phyloP scores from a whole-genome alignment of 192 early-diverging fungal species.

The Spizellomyces sp. region DNA sequence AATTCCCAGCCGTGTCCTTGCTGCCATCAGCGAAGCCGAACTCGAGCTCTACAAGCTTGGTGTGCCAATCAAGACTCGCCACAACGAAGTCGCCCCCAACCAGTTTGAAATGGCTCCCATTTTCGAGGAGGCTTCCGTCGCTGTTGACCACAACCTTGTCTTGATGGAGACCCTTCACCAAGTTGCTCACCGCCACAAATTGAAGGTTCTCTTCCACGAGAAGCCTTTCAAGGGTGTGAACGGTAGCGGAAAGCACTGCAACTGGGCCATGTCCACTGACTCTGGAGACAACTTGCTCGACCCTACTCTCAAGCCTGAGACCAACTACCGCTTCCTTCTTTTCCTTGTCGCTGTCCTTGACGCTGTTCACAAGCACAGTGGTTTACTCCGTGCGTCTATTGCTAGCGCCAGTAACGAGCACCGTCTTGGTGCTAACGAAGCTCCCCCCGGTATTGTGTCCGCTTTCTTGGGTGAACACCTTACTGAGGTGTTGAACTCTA shows the following conservation, averaged over 20 bases:
- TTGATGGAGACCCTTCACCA: slow-evolving; percentile 97
- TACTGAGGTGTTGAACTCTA: slow-evolving; percentile 89
- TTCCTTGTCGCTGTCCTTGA: slow-evolving; percentile 91
- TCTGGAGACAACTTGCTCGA: slow-evolving; percentile 96
- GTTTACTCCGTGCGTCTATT: slow-evolving; percentile 88
- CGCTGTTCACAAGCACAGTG: slow-evolving; percentile 89
- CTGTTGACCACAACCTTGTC: slow-evolving; percentile 98
- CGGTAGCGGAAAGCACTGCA: slow-evolving; percentile 98
- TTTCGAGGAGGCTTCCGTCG: slow-evolving; percentile 94
- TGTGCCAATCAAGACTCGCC: slow-evolving; percentile 98
- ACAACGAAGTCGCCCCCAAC: slow-evolving; percentile 98
- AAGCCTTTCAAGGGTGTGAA: slow-evolving; percentile 99
- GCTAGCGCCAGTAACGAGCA: slow-evolving; percentile 96
- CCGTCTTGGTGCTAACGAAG: slow-evolving; percentile 97
- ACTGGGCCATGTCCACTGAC: slow-evolving; percentile 96
- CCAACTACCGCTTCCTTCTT: slow-evolving; percentile 97
- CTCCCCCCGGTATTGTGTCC: slow-evolving; percentile 96
- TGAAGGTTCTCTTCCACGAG: slow-evolving; percentile 97
- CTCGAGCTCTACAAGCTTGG: slow-evolving; percentile 92
- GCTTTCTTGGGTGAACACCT: slow-evolving; percentile 97
- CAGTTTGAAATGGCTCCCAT: slow-evolving; percentile 99
- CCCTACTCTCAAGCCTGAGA: slow-evolving; percentile 94
- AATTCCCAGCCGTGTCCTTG: slow-evolving; percentile 90
- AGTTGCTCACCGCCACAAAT: slow-evolving; percentile 95
- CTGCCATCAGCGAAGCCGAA: slow-evolving; percentile 90